phyloP scores from a whole-genome alignment of 768 basidiomycete genomes.

The Butyriboletus loyo region DNA sequence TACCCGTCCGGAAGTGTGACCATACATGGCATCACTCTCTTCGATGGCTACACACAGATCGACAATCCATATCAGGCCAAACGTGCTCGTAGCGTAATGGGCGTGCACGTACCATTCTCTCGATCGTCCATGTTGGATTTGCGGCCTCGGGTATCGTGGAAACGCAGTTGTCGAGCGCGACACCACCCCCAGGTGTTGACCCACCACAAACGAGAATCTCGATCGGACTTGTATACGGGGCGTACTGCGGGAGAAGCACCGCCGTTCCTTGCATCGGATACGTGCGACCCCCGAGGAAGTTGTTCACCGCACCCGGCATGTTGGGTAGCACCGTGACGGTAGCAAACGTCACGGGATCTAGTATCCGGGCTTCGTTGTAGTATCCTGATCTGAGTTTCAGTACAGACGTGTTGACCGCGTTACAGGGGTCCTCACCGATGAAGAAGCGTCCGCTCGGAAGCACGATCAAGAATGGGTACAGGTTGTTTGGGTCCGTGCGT shows the following conservation, averaged over 20 bases:
- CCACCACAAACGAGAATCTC: constrained; percentile 74
- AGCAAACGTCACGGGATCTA: constrained; percentile 62
- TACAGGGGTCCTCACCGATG: constrained; percentile 49
- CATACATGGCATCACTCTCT: constrained; percentile 76
- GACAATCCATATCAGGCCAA: background rate
- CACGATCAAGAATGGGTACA: constrained; percentile 75
- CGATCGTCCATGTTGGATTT: constrained; percentile 65
- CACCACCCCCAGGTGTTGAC: constrained; percentile 51
- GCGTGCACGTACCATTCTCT: constrained; percentile 64
- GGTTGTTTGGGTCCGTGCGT: constrained; percentile 75
- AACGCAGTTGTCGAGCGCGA: constrained; percentile 68
- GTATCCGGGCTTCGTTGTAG: constrained; percentile 77
- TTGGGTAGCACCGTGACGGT: constrained; percentile 64
- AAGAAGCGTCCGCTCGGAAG: constrained; percentile 71
- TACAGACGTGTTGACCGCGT: background rate
- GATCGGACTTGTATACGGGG: constrained; percentile 75
- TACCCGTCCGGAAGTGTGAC: constrained; percentile 53
- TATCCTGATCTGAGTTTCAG: constrained; percentile 51
- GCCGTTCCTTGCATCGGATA: constrained; percentile 77
- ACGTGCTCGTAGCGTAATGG: background rate
- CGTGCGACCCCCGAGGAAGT: constrained; percentile 69
- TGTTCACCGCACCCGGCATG: constrained; percentile 70
- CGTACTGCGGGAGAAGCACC: constrained; percentile 63
- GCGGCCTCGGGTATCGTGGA: constrained; percentile 60
- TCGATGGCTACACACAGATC: constrained; percentile 47